These are phyloP conservation scores for Lindgomyces ingoldianus DNA, from an alignment of 495 filamentous ascomycete genomes.

Conservation along the genomic window DNA sequence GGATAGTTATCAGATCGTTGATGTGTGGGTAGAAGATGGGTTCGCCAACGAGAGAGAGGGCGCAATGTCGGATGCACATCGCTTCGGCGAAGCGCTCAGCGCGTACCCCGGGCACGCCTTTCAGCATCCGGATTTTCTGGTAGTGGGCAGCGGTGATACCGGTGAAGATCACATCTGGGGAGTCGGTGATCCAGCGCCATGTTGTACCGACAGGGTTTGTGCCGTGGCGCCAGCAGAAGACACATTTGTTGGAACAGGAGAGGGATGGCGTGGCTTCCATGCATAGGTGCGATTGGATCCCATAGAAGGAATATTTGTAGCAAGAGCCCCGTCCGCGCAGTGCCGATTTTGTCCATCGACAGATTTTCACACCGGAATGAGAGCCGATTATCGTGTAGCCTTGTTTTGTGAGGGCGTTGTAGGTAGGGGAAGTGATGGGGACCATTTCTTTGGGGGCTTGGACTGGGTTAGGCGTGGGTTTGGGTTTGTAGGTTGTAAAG, in stretches of 20 bases:
- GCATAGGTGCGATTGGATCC: slow-evolving; percentile 90
- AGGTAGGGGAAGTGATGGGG: slow-evolving; percentile 81
- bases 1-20: slow-evolving; percentile 79
- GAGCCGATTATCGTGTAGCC: slow-evolving; percentile 93
- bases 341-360: slow-evolving; percentile 96
- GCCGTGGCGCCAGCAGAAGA: slow-evolving; percentile 98
- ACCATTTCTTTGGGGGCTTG: slow-evolving; percentile 83
- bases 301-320: slow-evolving; percentile 97
- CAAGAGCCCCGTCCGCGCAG: slow-evolving; percentile 93
- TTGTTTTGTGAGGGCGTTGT: slow-evolving; percentile 87
- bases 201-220: slow-evolving; percentile 95
- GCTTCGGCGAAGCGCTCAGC: slow-evolving; percentile 91
- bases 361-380: slow-evolving; percentile 96
- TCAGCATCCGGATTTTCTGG: slow-evolving; percentile 95
- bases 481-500: slow-evolving; percentile 68
- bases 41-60: slow-evolving; percentile 86
- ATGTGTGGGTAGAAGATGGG: slow-evolving; percentile 98
- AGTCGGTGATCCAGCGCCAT: slow-evolving; percentile 94
- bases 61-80: slow-evolving; percentile 90
- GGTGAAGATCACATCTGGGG: slow-evolving; percentile 81
- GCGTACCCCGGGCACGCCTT: slow-evolving; percentile 86
- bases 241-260: slow-evolving; percentile 95
- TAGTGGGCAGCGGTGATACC: slow-evolving; percentile 91
- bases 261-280: slow-evolving; percentile 97
- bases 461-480: slow-evolving; percentile 45